These are phyloP conservation scores for Candida mattraensis DNA, from an alignment of 805 yeast species.

Conservation along the genomic window DNA sequence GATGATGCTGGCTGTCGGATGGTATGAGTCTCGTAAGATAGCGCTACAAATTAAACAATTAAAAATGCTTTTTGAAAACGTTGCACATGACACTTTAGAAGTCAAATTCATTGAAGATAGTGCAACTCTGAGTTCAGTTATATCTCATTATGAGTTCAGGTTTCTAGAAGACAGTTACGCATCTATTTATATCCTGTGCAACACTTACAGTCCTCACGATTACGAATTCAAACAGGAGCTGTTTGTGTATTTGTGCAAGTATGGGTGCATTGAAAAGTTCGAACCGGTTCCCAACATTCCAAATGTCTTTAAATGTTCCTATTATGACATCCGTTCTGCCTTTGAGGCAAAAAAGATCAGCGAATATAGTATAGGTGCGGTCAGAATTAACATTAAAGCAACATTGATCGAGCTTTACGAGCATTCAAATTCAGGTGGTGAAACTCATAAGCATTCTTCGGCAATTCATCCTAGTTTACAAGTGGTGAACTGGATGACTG, in stretches of 20 bases:
- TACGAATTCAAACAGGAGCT: slow-evolving; percentile 18
- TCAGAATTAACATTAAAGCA: slow-evolving; percentile 19
- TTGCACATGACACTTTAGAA: slow-evolving; percentile 8
- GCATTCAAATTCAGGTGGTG: slow-evolving; percentile 1
- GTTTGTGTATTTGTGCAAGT: slow-evolving; percentile 19
- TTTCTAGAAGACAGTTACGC: slow-evolving; percentile 26
- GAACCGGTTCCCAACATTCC: slow-evolving; percentile 10
- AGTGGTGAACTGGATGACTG: slow-evolving; percentile 19
- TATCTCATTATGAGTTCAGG: slow-evolving; percentile 22
- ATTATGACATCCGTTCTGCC: slow-evolving; percentile 36
- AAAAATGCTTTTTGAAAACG: slow-evolving; percentile 12
- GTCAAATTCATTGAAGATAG: slow-evolving; percentile 9
- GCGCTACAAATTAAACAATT: slow-evolving; percentile 18
- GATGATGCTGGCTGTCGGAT: slow-evolving; percentile 24
- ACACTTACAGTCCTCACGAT: slow-evolving; percentile 3
- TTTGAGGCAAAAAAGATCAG: slow-evolving; percentile 28
- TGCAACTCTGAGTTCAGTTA: slow-evolving; percentile 12
- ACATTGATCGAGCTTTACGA: slow-evolving; percentile 26
- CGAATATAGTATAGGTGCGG: slow-evolving; percentile 8
- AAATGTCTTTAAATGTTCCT: slow-evolving; percentile 29
- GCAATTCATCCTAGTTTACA: slow-evolving; percentile 5
- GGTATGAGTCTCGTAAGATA: slow-evolving; percentile 31
- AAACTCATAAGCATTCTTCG: not conserved
- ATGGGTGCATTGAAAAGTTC: slow-evolving; percentile 24
- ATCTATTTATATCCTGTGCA: slow-evolving; percentile 18